phyloP scores from a whole-genome alignment of 129 eudicot species.

The Logfia minima region DNA sequence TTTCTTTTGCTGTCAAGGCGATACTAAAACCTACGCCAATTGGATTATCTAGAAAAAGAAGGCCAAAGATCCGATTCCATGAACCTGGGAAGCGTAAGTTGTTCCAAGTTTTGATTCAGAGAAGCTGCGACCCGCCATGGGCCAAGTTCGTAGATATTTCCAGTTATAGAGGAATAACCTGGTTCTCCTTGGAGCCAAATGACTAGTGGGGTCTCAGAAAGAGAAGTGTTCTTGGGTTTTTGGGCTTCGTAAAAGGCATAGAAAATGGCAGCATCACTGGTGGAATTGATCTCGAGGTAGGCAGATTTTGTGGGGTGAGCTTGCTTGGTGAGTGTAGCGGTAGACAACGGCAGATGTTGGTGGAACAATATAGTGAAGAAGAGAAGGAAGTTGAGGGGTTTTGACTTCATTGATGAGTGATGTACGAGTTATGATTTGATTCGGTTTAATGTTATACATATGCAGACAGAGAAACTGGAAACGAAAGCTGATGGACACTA shows the following conservation, averaged over 20 bases:
- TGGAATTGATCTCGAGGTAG: conserved; percentile 54
- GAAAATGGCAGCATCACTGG: conserved; percentile 75
- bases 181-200: conserved; percentile 98
- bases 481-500: background rate
- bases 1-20: conserved; percentile 58
- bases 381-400: conserved; percentile 30
- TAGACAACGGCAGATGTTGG: conserved; percentile 16
- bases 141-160: conserved; percentile 79
- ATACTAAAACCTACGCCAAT: conserved; percentile 87
- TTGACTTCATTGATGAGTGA: conserved; percentile 39
- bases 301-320: conserved; percentile 68
- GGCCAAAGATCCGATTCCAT: conserved; percentile 83
- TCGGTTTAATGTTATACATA: too few relatives aligned
- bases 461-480: too few relatives aligned
- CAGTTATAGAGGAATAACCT: conserved; percentile 85
- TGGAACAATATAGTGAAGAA: conserved; percentile 36
- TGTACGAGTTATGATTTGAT: too few relatives aligned
- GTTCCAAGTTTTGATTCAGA: conserved; percentile 35
- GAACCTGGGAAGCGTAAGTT: conserved; percentile 52
- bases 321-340: conserved; percentile 46
- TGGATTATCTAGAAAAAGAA: conserved; percentile 79
- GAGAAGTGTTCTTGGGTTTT: conserved; percentile 26
- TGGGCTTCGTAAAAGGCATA: conserved; percentile 85
- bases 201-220: conserved; percentile 67
- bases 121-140: conserved; percentile 61